Conservation (phyloP, 768 basidiomycete species). For the Kwoniella shandongensis region DNA sequence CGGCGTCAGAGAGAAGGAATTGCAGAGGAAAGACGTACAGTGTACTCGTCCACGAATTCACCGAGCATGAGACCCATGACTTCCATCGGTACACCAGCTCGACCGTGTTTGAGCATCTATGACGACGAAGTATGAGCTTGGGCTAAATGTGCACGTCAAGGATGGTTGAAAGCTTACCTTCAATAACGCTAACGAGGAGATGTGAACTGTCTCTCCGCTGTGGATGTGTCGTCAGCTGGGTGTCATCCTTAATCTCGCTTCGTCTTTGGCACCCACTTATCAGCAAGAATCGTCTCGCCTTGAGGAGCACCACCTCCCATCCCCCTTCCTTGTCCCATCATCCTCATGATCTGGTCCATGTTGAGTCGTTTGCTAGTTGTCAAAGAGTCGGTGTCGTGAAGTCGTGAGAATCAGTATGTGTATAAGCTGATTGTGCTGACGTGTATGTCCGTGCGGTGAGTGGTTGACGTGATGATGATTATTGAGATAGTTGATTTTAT, state of each 20-base stretch:
- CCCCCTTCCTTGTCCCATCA: constrained; percentile 30
- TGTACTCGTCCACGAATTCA: constrained; percentile 96
- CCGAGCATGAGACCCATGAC: constrained; percentile 95
- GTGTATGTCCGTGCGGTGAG: too few relatives aligned
- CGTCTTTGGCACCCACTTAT: constrained; percentile 39
- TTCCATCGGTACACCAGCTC: constrained; percentile 98
- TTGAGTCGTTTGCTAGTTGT: neutral
- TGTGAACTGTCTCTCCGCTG: constrained; percentile 70
- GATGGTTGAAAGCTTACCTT: constrained; percentile 63
- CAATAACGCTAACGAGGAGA: constrained; percentile 91
- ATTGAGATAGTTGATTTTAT: too few relatives aligned
- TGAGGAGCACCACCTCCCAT: constrained; percentile 30
- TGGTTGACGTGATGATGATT: too few relatives aligned
- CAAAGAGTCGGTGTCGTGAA: too few relatives aligned
- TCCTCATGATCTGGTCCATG: constrained; percentile 39
- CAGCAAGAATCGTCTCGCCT: constrained; percentile 43
- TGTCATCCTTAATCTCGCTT: neutral
- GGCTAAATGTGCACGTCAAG: neutral
- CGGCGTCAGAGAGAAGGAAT: neutral
- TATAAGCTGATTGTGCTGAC: too few relatives aligned
- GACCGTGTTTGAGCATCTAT: constrained; percentile 98
- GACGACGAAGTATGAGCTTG: constrained; percentile 11
- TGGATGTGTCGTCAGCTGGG: neutral
- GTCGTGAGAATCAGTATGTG: too few relatives aligned
- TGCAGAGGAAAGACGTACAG: constrained; percentile 45